Percentiles rank a stretch among this genome's conserved stretches.
Evolutionary conservation across 2,329 filamentous ascomycete genomes (phyloP).

Genomic region (Emergomyces africanus): DNA sequence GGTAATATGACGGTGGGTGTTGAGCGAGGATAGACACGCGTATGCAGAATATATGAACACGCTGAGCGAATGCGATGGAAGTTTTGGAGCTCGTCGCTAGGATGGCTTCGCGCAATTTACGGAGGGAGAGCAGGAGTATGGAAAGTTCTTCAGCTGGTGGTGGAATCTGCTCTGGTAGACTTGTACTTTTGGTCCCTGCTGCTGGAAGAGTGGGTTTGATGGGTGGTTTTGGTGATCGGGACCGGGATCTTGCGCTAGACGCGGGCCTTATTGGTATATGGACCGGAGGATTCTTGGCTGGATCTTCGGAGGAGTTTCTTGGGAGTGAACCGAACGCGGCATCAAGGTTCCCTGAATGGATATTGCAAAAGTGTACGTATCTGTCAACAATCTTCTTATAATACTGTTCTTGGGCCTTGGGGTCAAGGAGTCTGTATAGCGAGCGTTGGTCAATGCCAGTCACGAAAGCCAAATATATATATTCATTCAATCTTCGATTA

Average conservation of each 20-base stretch:
- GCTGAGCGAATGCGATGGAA: conserved; percentile 67
- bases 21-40: conserved; percentile 68
- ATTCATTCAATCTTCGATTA: conserved; percentile 1
- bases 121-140: conserved; percentile 66
- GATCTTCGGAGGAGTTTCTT: conserved; percentile 25
- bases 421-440: conserved; percentile 50
- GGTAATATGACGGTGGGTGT: conserved; percentile 80
- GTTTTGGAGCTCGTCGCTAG: conserved; percentile 58
- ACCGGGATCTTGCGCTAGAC: conserved; percentile 3
- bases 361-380: conserved; percentile 80
- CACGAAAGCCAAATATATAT: conserved; percentile 1
- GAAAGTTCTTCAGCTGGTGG: conserved; percentile 51
- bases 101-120: conserved; percentile 84
- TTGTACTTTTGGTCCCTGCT: conserved; percentile 3
- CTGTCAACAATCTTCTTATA: conserved; percentile 78
- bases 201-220: conserved; percentile 2
- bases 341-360: conserved; percentile 59
- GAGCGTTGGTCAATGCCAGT: conserved; percentile 13
- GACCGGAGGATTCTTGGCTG: conserved; percentile 28
- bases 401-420: conserved; percentile 70
- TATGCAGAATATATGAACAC: conserved; percentile 84
- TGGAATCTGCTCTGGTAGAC: conserved; percentile 9
- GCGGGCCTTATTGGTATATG: conserved; percentile 11
- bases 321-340: conserved; percentile 57
- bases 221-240: conserved; percentile 6